These are phyloP conservation scores for Cladosporium cucumerinum DNA, from an alignment of 2,329 filamentous ascomycete genomes.

Conservation along the genomic window DNA sequence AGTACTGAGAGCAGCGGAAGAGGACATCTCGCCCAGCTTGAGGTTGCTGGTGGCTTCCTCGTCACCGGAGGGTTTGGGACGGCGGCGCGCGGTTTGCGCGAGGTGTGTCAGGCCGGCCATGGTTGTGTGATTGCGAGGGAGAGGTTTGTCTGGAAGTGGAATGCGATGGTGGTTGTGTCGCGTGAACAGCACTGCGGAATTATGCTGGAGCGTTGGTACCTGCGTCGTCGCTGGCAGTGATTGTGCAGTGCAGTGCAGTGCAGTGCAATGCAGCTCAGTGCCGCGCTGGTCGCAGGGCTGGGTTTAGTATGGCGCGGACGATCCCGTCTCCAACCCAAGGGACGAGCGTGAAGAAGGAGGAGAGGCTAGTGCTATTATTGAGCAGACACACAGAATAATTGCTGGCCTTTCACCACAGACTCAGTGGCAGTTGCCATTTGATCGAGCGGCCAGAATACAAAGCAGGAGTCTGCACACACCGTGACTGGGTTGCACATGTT, in stretches of 20 bases:
- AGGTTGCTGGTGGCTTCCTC: constrained; percentile 81
- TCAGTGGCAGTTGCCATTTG: background rate
- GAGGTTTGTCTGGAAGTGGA: background rate
- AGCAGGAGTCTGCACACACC: background rate
- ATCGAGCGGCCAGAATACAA: background rate
- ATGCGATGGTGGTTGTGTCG: background rate
- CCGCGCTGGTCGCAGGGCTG: background rate
- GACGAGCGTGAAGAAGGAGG: background rate
- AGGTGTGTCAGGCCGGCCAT: constrained; percentile 32
- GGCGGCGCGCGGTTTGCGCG: constrained; percentile 51
- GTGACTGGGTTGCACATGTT: background rate
- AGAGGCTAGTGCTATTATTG: background rate
- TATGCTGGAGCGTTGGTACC: background rate
- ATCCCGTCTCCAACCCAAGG: background rate
- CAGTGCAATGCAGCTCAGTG: background rate
- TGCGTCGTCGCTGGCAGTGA: background rate
- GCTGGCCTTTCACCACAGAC: background rate
- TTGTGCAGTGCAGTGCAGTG: background rate
- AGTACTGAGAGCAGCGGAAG: constrained; percentile 86
- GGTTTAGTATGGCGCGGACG: background rate
- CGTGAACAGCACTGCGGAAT: background rate
- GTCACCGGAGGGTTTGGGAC: constrained; percentile 69
- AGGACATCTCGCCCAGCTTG: constrained; percentile 87
- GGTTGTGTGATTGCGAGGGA: background rate
- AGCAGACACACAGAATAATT: background rate